Evolutionary conservation across 768 basidiomycete genomes (phyloP).

Genomic region (Hygrophorus russula): DNA sequence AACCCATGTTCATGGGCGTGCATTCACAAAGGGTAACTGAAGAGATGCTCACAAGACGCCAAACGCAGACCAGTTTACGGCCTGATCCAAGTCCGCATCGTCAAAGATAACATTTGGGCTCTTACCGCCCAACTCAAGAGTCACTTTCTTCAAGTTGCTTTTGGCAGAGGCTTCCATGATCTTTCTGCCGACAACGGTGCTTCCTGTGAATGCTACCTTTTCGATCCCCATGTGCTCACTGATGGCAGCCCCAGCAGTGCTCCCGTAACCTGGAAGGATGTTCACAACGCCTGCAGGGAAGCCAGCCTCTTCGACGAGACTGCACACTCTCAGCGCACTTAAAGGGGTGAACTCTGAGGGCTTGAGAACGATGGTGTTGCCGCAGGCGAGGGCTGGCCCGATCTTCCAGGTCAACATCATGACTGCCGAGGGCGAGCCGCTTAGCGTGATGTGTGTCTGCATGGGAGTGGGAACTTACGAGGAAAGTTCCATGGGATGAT

Average conservation of each 20-base stretch:
- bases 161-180: slow-evolving; percentile 72
- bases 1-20: background rate
- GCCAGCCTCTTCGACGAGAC: slow-evolving; percentile 53
- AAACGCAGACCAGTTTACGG: slow-evolving; percentile 58
- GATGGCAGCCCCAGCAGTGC: slow-evolving; percentile 52
- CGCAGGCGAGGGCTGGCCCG: slow-evolving; percentile 74
- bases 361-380: slow-evolving; percentile 69
- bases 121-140: slow-evolving; percentile 77
- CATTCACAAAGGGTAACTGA: background rate
- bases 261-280: slow-evolving; percentile 52
- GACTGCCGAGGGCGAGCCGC: slow-evolving; percentile 16
- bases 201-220: slow-evolving; percentile 83
- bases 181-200: slow-evolving; percentile 67
- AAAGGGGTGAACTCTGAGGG: slow-evolving; percentile 70
- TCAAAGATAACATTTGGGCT: slow-evolving; percentile 63
- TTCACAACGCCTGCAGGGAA: slow-evolving; percentile 67
- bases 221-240: slow-evolving; percentile 43
- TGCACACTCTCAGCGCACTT: slow-evolving; percentile 37
- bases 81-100: slow-evolving; percentile 61
- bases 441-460: slow-evolving; percentile 1
- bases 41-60: slow-evolving; percentile 56
- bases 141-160: slow-evolving; percentile 77
- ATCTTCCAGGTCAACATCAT: slow-evolving; percentile 68
- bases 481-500: slow-evolving; percentile 59
- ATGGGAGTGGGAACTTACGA: slow-evolving; percentile 19